Base-by-base conservation (phyloP, 2,329 filamentous ascomycete genomes). In the Trematosphaeria pertusa region DNA sequence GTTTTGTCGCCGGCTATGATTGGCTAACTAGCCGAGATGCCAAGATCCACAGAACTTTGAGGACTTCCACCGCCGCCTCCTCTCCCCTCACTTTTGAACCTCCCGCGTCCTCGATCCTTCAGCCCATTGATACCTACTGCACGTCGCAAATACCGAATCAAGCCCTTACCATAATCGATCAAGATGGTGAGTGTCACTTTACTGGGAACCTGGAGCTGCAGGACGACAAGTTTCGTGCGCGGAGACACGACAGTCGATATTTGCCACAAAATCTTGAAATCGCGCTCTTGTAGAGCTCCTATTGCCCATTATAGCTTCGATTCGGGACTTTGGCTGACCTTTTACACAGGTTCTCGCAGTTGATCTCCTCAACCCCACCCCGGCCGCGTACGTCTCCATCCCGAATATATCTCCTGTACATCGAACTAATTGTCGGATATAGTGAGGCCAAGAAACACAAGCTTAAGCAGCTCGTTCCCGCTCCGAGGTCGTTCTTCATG, bases 401-500 rank as follows among this genome's bases (percentile, higher is more conserved):
- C 37, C 35, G 50, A 36, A 19, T 26, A 20, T 19, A 22, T 50
- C 38, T 11, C 44, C 36, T 41, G 45, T 50, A 45, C 39, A 35
- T 39, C 31, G 48, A 55, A 58, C 68, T 71, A 66, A 71, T 61
- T 52, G 36, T 36, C 41, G 36, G 43, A 34, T 54, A 36, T 50
- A 70, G 67, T 79, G 94, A 99, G 89, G 91, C 91, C 75, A 91
- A 91, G 84, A 97, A 97, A 89, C 94, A 99, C 90, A 99, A 99
- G 91, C 91, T 99, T 79, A 99, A 99, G 91, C 91, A 85, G 67
- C 89, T 99, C 72, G 94, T 99, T 76, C 94, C 94, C 73, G 88
- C 86, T 65, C 94, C 94, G 73, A 91, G 94, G 78, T 97, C 93
- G 67, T 99, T 97, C 89, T 99, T 99, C 90, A 99, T 99, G 94